Base-by-base conservation (phyloP, 129 eudicot genomes). In the Flaveria robusta region DNA sequence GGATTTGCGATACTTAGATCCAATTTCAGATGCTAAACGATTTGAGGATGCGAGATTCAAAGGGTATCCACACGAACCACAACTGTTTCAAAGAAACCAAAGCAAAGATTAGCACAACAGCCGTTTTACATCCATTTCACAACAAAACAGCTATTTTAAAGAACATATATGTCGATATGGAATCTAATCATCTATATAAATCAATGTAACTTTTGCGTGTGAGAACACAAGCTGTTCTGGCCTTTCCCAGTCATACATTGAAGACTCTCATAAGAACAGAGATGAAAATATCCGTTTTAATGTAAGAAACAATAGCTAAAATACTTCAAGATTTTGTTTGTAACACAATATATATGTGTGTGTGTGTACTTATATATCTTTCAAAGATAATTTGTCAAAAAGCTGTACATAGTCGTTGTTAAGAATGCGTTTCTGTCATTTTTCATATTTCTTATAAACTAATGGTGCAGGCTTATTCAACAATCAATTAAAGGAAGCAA, bases 11-110 rank as follows among this genome's bases (percentile, higher is more conserved):
- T 90, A 90, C 74, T 84, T 77, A 41, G 93, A 84, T 70, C 82
- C 89, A 27, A 88, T 88, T 71, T 81, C 86, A 70, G 96, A 88
- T 71, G 91, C 83, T 74, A 76, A 77, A 68, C 91, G 93, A 60
- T 78, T 81, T 9, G 92, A 86, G 41, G 96, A 88, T 65, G 79
- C 83, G 9, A 90, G 62, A 66, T 90, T 87, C 34, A 90, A 82
- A 82, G 84, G 86, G 80, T 90, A 90, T 69, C 96, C 96, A 86
- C 96, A 90, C 60, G 92, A 84, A 4, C 96, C 96, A 15, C 96
- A 90, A 73, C 96, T 90, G 92, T 78, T 72, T 15, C 78, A 83
- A 54, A 41, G 43, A 68, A 37, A 72, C 20, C 46, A 73, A 13
- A 43, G 42, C 12, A 74, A 72, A 60, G 47, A 62, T 51, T 71